Base-by-base conservation (phyloP, 2,329 filamentous ascomycete species). In the Apiospora aurea region DNA sequence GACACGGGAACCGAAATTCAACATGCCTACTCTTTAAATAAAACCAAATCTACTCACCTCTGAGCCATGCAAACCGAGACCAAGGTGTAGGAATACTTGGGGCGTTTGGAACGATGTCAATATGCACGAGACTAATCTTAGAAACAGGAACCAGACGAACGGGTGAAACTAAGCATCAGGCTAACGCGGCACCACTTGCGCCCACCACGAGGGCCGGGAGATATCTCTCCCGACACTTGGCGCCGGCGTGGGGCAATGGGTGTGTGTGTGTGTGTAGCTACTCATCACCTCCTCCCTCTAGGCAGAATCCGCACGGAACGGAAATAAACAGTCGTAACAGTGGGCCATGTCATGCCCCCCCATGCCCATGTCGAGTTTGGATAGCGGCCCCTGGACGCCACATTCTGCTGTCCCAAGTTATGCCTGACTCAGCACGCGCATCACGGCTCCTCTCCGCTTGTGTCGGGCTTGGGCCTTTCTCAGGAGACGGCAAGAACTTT, bases 91-190 rank as follows among this genome's bases (percentile, higher is more conserved):
- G 34, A 2, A 29, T 61, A 34, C 16, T 11, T 10, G 2, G 21
- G 38, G 34, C 5, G 5, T 38, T n/a, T 10, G 5, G 18, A 64
- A 8, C 29, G 16, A 64, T 61, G 2, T 11, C 29, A 41, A 41
- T n/a, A 64, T 64, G 57, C 57, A 64, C 29, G 14, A n/a, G n/a
- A n/a, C 57, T 41, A 64, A 38, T 64, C 29, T 64, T 64, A 64
- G 57, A n/a, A 64, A 64, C 57, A 41, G 18, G 34, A 64, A 38
- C 57, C 57, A 64, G 57, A 64, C 57, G 57, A 64, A 41, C 57
- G 57, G 29, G n/a, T 64, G 10, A 8, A 21, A 13, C 18, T 64
- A 64, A 64, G 18, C 14, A 41, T 38, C 16, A 18, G 26, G 18
- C 57, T 64, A 64, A 13, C 11, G 57, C 57, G 4, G 18, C 57